A percentile compares a stretch with the other conserved stretches of the same genome.
Evolutionary conservation across 371 early-diverging fungal species (phyloP).

Genomic region (Mucor piriformis): DNA sequence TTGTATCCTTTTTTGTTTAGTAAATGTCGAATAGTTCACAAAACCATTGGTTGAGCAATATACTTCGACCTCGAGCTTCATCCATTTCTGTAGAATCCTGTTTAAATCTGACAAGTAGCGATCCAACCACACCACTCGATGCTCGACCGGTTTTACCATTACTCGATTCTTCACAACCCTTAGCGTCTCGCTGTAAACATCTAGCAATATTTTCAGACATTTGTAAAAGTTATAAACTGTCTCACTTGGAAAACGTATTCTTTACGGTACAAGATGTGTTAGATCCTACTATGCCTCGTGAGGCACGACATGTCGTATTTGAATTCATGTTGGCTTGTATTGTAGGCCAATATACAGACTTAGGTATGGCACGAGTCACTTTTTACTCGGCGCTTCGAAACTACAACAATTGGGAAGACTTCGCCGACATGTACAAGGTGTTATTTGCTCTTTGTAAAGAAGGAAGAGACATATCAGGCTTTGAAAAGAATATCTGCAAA

Average conservation of each 20-base stretch:
- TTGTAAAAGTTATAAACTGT: constrained; percentile 60
- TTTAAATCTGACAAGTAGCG: constrained; percentile 38
- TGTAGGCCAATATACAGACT: constrained; percentile 63
- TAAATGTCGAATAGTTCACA: constrained; percentile 32
- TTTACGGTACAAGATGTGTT: constrained; percentile 60
- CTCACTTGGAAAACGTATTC: constrained; percentile 64
- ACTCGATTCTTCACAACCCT: constrained; percentile 30
- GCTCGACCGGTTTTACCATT: constrained; percentile 48
- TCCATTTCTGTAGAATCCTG: constrained; percentile 53
- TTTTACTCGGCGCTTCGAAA: constrained; percentile 62
- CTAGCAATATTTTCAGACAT: constrained; percentile 42
- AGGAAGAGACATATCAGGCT: constrained; percentile 72
- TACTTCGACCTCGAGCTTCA: constrained; percentile 49
- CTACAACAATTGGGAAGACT: constrained; percentile 62
- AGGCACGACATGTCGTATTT: constrained; percentile 63
- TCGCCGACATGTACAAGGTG: constrained; percentile 58
- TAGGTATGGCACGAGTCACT: constrained; percentile 65
- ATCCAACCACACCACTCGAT: constrained; percentile 44
- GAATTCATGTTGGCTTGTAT: constrained; percentile 69
- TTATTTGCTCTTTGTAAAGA: constrained; percentile 65
- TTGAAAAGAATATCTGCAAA: constrained; percentile 70
- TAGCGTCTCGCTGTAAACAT: constrained; percentile 41
- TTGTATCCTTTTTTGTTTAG: background rate
- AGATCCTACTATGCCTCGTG: constrained; percentile 49
- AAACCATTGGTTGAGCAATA: constrained; percentile 44